phyloP scores from a whole-genome alignment of 2,329 filamentous ascomycete species.

The Ophiocordyceps camponoti-rufipedis region DNA sequence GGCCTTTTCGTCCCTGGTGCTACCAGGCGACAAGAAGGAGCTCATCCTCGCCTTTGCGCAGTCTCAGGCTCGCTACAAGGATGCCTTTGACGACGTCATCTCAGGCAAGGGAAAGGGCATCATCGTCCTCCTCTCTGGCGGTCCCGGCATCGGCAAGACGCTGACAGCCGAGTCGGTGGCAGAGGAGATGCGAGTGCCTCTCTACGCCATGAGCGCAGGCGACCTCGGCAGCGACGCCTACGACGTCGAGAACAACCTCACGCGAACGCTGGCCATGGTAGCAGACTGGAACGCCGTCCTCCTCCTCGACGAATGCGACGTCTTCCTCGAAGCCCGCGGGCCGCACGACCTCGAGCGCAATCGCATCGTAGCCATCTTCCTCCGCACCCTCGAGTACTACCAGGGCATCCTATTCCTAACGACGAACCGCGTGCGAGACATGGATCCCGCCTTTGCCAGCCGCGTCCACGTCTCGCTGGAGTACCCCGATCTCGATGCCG shows the following conservation, averaged over 20 bases:
- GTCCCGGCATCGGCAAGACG: slow-evolving; percentile 31
- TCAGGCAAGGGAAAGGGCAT: slow-evolving; percentile 31
- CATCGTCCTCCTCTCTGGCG: slow-evolving; percentile 29
- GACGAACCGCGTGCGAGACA: slow-evolving; percentile 24
- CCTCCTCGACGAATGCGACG: slow-evolving; percentile 17
- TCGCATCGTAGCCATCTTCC: slow-evolving; percentile 18
- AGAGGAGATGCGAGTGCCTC: slow-evolving; percentile 27
- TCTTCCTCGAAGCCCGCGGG: slow-evolving; percentile 21
- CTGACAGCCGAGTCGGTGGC: slow-evolving; percentile 30
- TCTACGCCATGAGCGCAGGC: slow-evolving; percentile 39
- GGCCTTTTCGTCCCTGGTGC: slow-evolving; percentile 29
- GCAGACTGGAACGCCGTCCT: slow-evolving; percentile 28
- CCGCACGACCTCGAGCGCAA: slow-evolving; percentile 16
- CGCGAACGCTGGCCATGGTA: slow-evolving; percentile 41
- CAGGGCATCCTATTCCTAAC: slow-evolving; percentile 29
- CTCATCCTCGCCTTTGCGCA: slow-evolving; percentile 31
- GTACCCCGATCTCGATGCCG: slow-evolving; percentile 21
- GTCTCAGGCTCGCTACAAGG: slow-evolving; percentile 22
- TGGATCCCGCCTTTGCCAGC: slow-evolving; percentile 27
- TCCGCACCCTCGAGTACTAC: slow-evolving; percentile 28
- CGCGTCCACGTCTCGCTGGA: slow-evolving; percentile 29
- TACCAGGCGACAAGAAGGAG: slow-evolving; percentile 29
- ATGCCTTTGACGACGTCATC: slow-evolving; percentile 32
- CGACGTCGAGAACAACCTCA: slow-evolving; percentile 44
- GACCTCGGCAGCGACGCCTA: slow-evolving; percentile 51